Conservation (phyloP, 495 filamentous ascomycete genomes). For the Podospora fimiseda region DNA sequence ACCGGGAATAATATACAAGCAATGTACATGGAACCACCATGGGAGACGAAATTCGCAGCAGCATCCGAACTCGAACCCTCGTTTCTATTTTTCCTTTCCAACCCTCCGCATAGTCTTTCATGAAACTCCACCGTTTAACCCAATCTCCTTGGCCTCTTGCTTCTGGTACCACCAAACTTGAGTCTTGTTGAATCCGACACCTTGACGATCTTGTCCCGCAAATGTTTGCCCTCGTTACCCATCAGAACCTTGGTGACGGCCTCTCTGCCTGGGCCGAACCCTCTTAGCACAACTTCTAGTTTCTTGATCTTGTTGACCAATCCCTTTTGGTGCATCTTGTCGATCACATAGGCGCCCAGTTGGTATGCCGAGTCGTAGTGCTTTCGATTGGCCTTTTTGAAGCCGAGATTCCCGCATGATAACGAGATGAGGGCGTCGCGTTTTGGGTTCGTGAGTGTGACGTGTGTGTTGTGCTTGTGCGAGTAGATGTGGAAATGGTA, state of each 20-base stretch:
- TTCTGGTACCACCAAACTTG: conserved; percentile 94
- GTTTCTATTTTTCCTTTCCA: background rate
- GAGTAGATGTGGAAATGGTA: conserved; percentile 84
- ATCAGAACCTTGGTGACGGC: conserved; percentile 83
- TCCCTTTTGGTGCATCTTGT: conserved; percentile 69
- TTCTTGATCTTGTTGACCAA: conserved; percentile 52
- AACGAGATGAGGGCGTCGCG: conserved; percentile 68
- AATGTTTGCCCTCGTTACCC: conserved; percentile 68
- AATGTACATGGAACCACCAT: too few relatives aligned
- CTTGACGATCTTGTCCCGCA: conserved; percentile 63
- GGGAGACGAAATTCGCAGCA: too few relatives aligned
- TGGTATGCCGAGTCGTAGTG: conserved; percentile 94
- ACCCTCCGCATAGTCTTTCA: background rate
- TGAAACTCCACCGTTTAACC: conserved; percentile 45
- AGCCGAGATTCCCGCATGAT: conserved; percentile 76
- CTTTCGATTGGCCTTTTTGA: conserved; percentile 69
- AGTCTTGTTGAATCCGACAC: conserved; percentile 79
- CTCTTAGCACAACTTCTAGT: conserved; percentile 72
- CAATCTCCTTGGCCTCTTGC: conserved; percentile 71
- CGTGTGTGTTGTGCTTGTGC: conserved; percentile 86
- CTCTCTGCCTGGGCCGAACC: conserved; percentile 79
- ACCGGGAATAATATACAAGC: conserved; percentile 19
- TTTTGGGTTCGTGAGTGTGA: conserved; percentile 79
- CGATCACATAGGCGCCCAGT: conserved; percentile 69
- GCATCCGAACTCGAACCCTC: too few relatives aligned